These are phyloP conservation scores for Lagerstroemia speciosa DNA, from an alignment of 345 rosid species.

Conservation along the genomic window DNA sequence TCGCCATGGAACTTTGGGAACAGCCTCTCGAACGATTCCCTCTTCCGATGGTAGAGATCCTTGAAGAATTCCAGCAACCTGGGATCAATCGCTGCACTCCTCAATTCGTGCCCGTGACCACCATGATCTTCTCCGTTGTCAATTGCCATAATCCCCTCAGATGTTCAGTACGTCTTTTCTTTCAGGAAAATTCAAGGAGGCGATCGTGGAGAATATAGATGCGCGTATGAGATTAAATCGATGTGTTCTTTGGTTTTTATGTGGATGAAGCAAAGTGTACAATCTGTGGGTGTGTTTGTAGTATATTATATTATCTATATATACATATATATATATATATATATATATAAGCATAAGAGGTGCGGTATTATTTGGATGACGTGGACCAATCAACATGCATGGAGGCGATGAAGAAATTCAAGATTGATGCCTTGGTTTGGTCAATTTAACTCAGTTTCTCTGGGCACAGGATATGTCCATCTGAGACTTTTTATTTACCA, in stretches of 20 bases:
- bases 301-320: too few species aligned
- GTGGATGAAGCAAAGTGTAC: background rate
- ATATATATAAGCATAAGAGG: too few species aligned
- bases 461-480: background rate
- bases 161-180: background rate
- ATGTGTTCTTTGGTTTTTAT: background rate
- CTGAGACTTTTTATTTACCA: too few species aligned
- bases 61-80: slow-evolving; percentile 26
- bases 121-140: background rate
- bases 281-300: too few species aligned
- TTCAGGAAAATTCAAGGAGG: background rate
- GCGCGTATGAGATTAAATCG: background rate
- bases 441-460: background rate
- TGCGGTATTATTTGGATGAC: too few species aligned
- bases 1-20: slow-evolving; percentile 24
- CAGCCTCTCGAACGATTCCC: slow-evolving; percentile 25
- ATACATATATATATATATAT: too few species aligned
- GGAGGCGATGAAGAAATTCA: background rate
- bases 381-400: too few species aligned
- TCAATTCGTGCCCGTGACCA: background rate
- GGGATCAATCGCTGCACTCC: slow-evolving; percentile 10
- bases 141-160: background rate
- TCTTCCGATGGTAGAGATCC: slow-evolving; percentile 22
- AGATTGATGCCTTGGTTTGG: background rate
- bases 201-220: background rate